Conservation (phyloP, 176 grass and related monocot genomes). For the Saccharum officinarum region DNA sequence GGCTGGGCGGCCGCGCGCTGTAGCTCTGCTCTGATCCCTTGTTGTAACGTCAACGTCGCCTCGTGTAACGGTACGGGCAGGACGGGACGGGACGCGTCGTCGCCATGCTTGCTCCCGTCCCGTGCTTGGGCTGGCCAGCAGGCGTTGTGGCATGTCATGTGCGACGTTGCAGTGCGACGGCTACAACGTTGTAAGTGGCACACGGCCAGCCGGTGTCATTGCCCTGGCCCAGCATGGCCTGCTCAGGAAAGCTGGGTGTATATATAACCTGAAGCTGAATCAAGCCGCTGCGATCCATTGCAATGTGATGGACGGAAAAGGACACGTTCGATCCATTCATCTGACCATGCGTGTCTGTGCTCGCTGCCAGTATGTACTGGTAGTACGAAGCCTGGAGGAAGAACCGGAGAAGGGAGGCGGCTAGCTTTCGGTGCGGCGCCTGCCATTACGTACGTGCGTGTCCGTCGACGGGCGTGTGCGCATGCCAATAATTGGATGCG, state of each 20-base stretch:
- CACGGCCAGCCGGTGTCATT: neutral
- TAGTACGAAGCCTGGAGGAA: neutral
- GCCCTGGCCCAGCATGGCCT: neutral
- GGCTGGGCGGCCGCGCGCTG: neutral
- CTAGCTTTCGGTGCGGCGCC: neutral
- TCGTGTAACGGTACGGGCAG: constrained; percentile 27
- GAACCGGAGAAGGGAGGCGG: neutral
- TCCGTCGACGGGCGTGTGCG: neutral
- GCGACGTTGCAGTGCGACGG: too few species aligned
- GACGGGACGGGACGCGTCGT: constrained; percentile 22
- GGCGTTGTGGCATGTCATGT: constrained; percentile 32
- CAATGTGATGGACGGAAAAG: neutral
- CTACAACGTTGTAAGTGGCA: constrained; percentile 9
- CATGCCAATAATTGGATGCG: neutral
- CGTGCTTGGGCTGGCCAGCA: neutral
- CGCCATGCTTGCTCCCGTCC: neutral
- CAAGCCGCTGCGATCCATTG: neutral
- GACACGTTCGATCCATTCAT: neutral
- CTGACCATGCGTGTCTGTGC: neutral
- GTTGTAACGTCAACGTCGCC: constrained; percentile 35
- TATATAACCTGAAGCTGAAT: neutral
- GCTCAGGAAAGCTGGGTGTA: neutral
- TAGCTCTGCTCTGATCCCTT: neutral
- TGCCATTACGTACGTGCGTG: neutral
- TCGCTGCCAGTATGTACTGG: neutral